These are phyloP conservation scores for Globisporangium irregulare DNA, from an alignment of 352 stramenopile species.

Conservation along the genomic window DNA sequence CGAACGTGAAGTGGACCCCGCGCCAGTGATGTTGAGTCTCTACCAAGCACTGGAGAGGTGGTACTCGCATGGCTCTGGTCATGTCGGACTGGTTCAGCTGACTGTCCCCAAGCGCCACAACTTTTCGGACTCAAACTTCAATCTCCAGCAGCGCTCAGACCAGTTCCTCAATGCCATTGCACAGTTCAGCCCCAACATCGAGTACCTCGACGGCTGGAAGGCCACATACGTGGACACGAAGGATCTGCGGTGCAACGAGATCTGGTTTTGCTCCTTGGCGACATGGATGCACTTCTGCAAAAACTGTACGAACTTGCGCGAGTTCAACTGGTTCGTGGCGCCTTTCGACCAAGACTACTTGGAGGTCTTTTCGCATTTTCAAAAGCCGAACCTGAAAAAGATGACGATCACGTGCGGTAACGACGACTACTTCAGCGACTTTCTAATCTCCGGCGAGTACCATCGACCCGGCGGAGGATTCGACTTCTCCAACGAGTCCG, in stretches of 20 bases:
- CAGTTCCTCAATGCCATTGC: constrained; percentile 17
- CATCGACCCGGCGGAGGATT: not conserved
- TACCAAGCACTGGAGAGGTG: constrained; percentile 20
- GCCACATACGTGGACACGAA: constrained; percentile 12
- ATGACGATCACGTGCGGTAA: constrained; percentile 13
- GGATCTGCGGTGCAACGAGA: constrained; percentile 19
- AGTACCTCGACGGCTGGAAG: constrained; percentile 29
- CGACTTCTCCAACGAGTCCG: constrained; percentile 3
- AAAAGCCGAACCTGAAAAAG: constrained; percentile 4
- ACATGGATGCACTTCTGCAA: constrained; percentile 8
- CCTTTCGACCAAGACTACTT: constrained; percentile 9
- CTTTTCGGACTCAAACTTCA: not conserved
- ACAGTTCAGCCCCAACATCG: constrained; percentile 18
- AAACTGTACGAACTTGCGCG: constrained; percentile 2
- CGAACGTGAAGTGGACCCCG: constrained; percentile 3
- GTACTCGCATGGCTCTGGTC: constrained; percentile 4
- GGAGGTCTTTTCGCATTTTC: not conserved
- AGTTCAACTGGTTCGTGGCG: constrained; percentile 18
- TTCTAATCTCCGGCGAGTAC: constrained; percentile 10
- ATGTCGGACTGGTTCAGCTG: constrained; percentile 21
- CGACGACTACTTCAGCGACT: not conserved
- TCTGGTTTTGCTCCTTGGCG: constrained; percentile 10
- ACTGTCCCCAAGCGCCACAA: constrained; percentile 21
- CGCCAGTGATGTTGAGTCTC: constrained; percentile 4
- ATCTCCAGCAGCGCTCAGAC: constrained; percentile 8